Conservation (phyloP, 495 filamentous ascomycete species). For the Talaromyces stipitatus region DNA sequence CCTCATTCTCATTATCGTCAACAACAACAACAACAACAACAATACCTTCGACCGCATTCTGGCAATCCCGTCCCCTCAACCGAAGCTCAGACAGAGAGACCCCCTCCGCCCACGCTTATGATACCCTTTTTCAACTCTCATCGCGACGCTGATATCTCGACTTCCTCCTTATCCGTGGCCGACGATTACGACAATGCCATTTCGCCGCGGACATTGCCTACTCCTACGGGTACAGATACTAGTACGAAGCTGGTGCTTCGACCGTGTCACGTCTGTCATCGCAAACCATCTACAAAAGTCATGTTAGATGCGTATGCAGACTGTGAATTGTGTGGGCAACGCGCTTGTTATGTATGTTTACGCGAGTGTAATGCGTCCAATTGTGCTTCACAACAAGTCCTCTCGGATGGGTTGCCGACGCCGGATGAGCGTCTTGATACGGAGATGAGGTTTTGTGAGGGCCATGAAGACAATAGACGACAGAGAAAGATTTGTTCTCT, state of each 20-base stretch:
- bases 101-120: background rate
- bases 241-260: slow-evolving; percentile 18
- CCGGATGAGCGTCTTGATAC: background rate
- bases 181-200: background rate
- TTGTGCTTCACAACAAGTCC: slow-evolving; percentile 14
- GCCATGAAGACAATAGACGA: background rate
- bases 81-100: background rate
- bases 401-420: background rate
- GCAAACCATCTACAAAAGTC: slow-evolving; percentile 36
- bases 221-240: background rate
- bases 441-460: background rate
- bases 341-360: slow-evolving; percentile 47
- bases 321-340: slow-evolving; percentile 38
- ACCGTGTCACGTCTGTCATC: slow-evolving; percentile 45
- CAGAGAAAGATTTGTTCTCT: slow-evolving; percentile 31
- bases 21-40: background rate
- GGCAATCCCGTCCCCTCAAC: background rate
- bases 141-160: background rate
- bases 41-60: background rate
- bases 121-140: background rate
- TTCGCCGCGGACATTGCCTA: background rate
- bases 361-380: slow-evolving; percentile 34
- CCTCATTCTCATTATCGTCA: background rate
- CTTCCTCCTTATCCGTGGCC: background rate
- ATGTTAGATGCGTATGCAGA: slow-evolving; percentile 44